Evolutionary conservation across 805 yeast species (phyloP), one percentile per base, ranked within the genome.

Genomic region (Candida jianshihensis): DNA sequence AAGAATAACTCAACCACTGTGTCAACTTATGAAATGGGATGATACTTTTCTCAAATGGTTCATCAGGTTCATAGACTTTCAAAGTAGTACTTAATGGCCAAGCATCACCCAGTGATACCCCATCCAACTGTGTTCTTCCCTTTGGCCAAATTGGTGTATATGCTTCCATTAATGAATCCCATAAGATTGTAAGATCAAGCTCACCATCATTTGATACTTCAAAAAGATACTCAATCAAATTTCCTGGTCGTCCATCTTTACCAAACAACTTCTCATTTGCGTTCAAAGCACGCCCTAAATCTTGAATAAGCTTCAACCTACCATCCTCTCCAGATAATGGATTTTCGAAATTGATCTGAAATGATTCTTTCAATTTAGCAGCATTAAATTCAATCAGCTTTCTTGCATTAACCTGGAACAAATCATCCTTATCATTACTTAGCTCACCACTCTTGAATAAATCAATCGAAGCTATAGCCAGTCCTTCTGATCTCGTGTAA

Each of bases 11-110:
- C 9, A 78, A 59, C 84, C 84, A 78, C 53, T 78, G 85, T 0
- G 81, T 75, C 26, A 78, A 60, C 40, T 78, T 78, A 47, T 78
- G 84, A 55, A 78, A 78, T 3, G 83, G 77, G 14, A 74, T 74
- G 32, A 77, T 68, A 30, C 59, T 58, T 26, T 64, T 70, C n/a
- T 44, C 36, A 6, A 42, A 30, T 6, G 48, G 52, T 1, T 44
- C 37, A 3, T 48, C 42, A n/a, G n/a, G n/a, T 9, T 44, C 47
- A 2, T 9, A 9, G 18, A 46, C 20, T 21, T 50, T 44, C 6
- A 49, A 30, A 18, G 62, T 62, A 18, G 63, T 61, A 26, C 64
- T 49, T 19, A 70, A 59, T 29, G 57, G 56, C 84, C 84, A 78
- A 6, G 80, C 76, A 54, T 78, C 85, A 11, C 85, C 84, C 16